Base-by-base conservation (phyloP, 805 yeast species). In the Myxozyma vanderwaltii region DNA sequence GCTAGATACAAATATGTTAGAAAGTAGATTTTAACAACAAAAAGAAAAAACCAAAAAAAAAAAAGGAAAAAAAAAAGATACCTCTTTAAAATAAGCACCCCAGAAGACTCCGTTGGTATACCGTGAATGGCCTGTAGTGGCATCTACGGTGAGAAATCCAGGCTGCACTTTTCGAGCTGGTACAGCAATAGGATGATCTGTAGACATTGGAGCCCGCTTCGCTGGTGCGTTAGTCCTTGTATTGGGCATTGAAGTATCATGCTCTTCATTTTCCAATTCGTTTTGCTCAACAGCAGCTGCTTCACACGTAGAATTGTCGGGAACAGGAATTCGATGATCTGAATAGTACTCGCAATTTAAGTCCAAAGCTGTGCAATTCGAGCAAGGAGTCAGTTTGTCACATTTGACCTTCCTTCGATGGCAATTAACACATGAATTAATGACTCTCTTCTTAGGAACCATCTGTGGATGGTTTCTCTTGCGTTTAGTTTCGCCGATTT, bases 41-140 rank as follows among this genome's bases (percentile, higher is more conserved):
- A n/a, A n/a, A n/a, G n/a, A n/a, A n/a, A n/a, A n/a, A n/a, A n/a
- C n/a, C n/a, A n/a, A n/a, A n/a, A n/a, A n/a, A n/a, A n/a, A n/a
- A n/a, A n/a, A n/a, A n/a, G n/a, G n/a, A n/a, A n/a, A n/a, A n/a
- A n/a, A n/a, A 17, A 35, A n/a, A 24, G 13, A n/a, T 39, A 58
- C 61, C 54, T 59, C 63, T 58, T 59, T 56, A 31, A 59, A 59
- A 24, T 59, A 58, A 10, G 63, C 58, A 5, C 60, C 63, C 63
- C 63, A 59, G 23, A 59, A 59, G 5, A 45, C 63, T 10, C 63
- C 61, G 39, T 59, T 59, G 8, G 63, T 51, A 33, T 59, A 59
- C 23, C 61, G 52, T 3, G 61, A 51, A 3, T 43, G 48, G 12
- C 60, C 60, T 5, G 57, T 58, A 23, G 21, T 41, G 17, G 54